These are phyloP conservation scores for Blepharisma japonicum DNA, from an alignment of 73 alveolate genomes.

Conservation along the genomic window DNA sequence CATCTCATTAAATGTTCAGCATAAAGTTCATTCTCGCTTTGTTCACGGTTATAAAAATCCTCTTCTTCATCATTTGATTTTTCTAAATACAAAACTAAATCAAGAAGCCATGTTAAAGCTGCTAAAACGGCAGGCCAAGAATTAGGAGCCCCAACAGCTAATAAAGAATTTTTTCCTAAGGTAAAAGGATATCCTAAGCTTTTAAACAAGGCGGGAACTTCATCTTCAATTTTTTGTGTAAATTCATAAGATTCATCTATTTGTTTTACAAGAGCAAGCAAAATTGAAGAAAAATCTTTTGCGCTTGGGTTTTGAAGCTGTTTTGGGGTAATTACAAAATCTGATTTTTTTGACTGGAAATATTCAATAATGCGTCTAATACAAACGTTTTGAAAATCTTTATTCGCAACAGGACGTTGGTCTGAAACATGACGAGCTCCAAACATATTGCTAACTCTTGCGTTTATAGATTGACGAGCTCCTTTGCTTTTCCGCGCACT, in stretches of 20 bases:
- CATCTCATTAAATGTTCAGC: neutral
- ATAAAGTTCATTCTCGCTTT: neutral
- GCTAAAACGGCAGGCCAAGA: constrained; percentile 21
- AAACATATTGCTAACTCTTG: no score
- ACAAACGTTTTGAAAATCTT: no score
- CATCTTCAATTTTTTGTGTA: constrained; percentile 13
- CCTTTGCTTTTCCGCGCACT: no score
- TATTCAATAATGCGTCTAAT: neutral
- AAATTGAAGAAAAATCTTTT: neutral
- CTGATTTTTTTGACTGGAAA: constrained; percentile 13
- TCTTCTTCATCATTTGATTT: no score
- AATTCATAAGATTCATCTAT: neutral
- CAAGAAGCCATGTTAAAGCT: constrained; percentile 20
- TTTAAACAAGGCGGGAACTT: neutral
- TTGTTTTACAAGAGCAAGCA: neutral
- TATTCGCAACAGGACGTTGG: no score
- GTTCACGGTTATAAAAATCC: no score
- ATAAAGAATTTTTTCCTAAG: neutral
- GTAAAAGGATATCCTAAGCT: constrained; percentile 12
- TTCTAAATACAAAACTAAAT: neutral
- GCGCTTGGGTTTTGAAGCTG: constrained; percentile 24
- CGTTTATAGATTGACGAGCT: no score
- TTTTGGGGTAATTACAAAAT: neutral
- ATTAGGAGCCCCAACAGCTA: constrained; percentile 28
- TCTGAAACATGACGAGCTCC: no score